Evolutionary conservation across 75 land plant genomes (phyloP).

Genomic region (Azolla pinnata): DNA sequence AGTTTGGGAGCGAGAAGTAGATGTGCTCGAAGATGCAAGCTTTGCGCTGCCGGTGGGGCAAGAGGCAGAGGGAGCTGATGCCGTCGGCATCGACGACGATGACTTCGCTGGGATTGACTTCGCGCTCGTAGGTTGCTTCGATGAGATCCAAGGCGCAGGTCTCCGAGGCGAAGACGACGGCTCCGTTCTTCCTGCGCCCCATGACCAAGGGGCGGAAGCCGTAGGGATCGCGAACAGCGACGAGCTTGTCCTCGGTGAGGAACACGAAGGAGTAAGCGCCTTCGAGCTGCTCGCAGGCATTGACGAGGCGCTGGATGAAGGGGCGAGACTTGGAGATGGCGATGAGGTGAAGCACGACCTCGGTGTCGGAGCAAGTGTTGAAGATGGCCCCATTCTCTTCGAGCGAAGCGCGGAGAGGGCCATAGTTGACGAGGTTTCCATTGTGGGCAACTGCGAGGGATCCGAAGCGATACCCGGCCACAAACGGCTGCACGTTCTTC

Average conservation of each 20-base stretch:
- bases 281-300: conserved; percentile 71
- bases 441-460: conserved; percentile 86
- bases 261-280: conserved; percentile 91
- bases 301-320: conserved; percentile 54
- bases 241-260: conserved; percentile 66
- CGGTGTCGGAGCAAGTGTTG: conserved; percentile 87
- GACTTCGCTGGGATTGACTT: conserved; percentile 79
- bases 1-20: conserved; percentile 78
- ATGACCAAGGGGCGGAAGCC: conserved; percentile 92
- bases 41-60: conserved; percentile 49
- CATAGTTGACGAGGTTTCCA: conserved; percentile 77
- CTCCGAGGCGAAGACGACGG: conserved; percentile 88
- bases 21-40: conserved; percentile 89
- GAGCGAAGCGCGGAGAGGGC: conserved; percentile 35
- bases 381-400: conserved; percentile 83
- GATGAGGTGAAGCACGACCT: conserved; percentile 89
- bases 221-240: conserved; percentile 77
- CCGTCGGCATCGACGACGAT: conserved; percentile 65
- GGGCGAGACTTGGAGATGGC: conserved; percentile 71
- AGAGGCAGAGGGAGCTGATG: conserved; percentile 50
- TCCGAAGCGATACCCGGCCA: conserved; percentile 78
- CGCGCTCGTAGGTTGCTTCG: conserved; percentile 69
- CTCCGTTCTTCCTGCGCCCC: conserved; percentile 64
- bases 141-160: conserved; percentile 90
- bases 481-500: conserved; percentile 87